Evolutionary conservation across 1,284 basidiomycete species (phyloP), one percentile per base, ranked within the genome.

Genomic region (Apiotrichum veenhuisii): DNA sequence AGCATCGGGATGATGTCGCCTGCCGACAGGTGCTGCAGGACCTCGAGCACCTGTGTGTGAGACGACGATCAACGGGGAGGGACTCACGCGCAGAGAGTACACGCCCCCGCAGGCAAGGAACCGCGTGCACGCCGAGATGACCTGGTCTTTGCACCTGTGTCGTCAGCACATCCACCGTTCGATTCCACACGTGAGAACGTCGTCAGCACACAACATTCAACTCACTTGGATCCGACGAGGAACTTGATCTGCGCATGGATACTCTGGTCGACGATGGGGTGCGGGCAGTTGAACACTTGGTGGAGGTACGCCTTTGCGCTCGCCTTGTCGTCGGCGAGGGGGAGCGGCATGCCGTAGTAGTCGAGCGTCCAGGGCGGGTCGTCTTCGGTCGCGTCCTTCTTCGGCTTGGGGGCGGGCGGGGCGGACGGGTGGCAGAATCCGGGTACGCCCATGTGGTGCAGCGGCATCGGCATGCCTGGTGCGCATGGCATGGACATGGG

Each of bases 231-330:
- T 1, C 8, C 22, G 22, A 48, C 23, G 8, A 48, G 33, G 12
- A 48, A 37, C 46, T 37, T 34, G 33, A 48, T 37, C 34, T 48
- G 46, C 17, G 9, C 12, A 20, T 48, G 46, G 10, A 48, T 15
- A 3, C 10, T 20, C 20, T 34, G 46, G 20, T 48, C 46, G 33
- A 48, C 46, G 30, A 48, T 23, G 12, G 46, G 46, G 20, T 14
- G 34, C 33, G 46, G 46, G 17, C 23, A 48, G 33, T 48, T 48
- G 46, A 48, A n/a, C 20, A 48, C 46, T 23, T 36, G 46, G 33
- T 48, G 46, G 15, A 48, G 12, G 33, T 48, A 48, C n/a, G 46
- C 46, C 14, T 48, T 48, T 1, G 46, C 46, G 2, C 33, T 33
- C 11, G 33, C 20, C 46, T 48, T 48, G 46, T 48, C 46, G 33